Base-by-base conservation (phyloP, 2,329 filamentous ascomycete genomes). In the Alternaria atra region DNA sequence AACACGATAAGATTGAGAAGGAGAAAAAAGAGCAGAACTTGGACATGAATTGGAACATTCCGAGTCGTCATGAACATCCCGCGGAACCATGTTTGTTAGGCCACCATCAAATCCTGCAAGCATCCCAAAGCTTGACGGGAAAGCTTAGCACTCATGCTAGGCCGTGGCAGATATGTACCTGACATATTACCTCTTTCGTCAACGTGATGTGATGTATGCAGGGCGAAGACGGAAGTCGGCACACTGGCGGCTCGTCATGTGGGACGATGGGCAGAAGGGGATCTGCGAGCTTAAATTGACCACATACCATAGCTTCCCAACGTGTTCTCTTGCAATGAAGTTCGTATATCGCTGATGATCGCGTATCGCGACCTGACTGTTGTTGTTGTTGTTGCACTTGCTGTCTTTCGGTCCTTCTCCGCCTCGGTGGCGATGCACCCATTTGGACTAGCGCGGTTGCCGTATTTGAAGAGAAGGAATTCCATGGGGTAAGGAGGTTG, bases 191-290 rank as follows among this genome's bases (percentile, higher is more conserved):
- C 20, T 37, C 32, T 17, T 37, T 27, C 13, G 20, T 37, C 46
- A 7, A 25, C 23, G 2, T 25, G 20, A 35, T 50, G 20, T 32
- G 6, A 13, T 37, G 13, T 23, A 13, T 50, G 32, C 46, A 50
- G 5, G 32, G 46, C 32, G 46, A 50, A 50, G 46, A 12, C 46
- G 46, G 32, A 37, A 50, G 46, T 35, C 46, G 30, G 46, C 46
- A 50, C 32, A 27, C 20, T 25, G 46, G 46, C 32, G 46, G 46
- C 32, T 50, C 15, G 46, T n/a, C 23, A n/a, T 37, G 46, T 37
- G 20, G 20, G 20, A 13, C 6, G 13, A 50, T 25, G 20, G 20
- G 46, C 32, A 50, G 13, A 37, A 3, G 8, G 46, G 5, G 30
- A 37, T 37, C 46, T 32, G 37, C 46, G 23, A 35, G 46, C 46